These are phyloP conservation scores for Colletotrichum orchidophilum DNA, from an alignment of 2,329 filamentous ascomycete species.

Conservation along the genomic window DNA sequence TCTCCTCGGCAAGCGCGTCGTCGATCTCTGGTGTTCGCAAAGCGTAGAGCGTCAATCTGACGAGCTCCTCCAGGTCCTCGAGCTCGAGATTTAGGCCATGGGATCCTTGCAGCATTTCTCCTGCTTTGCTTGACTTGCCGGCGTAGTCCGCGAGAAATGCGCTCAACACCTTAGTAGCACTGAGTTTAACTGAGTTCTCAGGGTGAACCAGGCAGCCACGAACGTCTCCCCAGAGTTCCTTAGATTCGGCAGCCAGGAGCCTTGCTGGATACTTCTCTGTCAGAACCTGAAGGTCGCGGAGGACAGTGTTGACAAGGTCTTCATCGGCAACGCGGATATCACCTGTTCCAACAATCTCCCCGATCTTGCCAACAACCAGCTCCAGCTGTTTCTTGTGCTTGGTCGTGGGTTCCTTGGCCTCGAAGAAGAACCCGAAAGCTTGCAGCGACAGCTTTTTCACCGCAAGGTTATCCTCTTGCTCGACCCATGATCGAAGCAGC, in stretches of 20 bases:
- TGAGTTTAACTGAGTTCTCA: slow-evolving; percentile 79
- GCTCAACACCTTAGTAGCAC: slow-evolving; percentile 77
- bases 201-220: slow-evolving; percentile 76
- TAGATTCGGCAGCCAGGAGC: slow-evolving; percentile 68
- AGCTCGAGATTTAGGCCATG: slow-evolving; percentile 74
- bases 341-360: slow-evolving; percentile 63
- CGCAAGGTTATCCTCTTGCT: slow-evolving; percentile 75
- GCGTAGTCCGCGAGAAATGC: slow-evolving; percentile 85
- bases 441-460: slow-evolving; percentile 81
- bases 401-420: slow-evolving; percentile 66
- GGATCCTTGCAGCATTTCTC: slow-evolving; percentile 73
- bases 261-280: slow-evolving; percentile 71
- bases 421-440: slow-evolving; percentile 85
- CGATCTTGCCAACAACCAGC: slow-evolving; percentile 65
- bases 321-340: slow-evolving; percentile 66
- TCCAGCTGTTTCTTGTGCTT: slow-evolving; percentile 75
- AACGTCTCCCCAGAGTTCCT: slow-evolving; percentile 76
- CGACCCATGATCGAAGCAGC: slow-evolving; percentile 79
- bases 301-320: slow-evolving; percentile 78
- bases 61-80: slow-evolving; percentile 70
- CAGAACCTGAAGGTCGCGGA: slow-evolving; percentile 75
- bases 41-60: slow-evolving; percentile 58
- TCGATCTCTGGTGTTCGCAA: slow-evolving; percentile 73
- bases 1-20: slow-evolving; percentile 80
- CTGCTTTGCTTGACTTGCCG: slow-evolving; percentile 61